These are phyloP conservation scores for Cercis canadensis DNA, from an alignment of 306 rosid genomes.

Conservation along the genomic window DNA sequence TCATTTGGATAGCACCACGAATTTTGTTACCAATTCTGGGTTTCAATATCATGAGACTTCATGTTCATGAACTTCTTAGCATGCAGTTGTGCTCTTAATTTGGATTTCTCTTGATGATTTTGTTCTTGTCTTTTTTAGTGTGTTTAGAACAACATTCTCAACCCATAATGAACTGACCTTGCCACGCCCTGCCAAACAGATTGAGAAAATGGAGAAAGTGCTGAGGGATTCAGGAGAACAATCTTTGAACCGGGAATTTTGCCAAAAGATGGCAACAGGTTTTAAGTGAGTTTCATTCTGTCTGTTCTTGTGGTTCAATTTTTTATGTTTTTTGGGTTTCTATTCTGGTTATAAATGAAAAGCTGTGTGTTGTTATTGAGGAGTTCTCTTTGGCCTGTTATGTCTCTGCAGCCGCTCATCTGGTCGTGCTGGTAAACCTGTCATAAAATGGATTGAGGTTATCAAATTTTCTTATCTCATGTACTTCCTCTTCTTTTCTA, in stretches of 20 bases:
- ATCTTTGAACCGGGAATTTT: slow-evolving; percentile 53
- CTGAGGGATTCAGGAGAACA: slow-evolving; percentile 53
- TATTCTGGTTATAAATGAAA: slow-evolving; percentile 7
- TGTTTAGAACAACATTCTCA: neutral
- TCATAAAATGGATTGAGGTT: slow-evolving; percentile 83
- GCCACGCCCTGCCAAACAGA: slow-evolving; percentile 49
- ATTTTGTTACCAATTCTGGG: neutral
- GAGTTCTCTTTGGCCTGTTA: slow-evolving; percentile 35
- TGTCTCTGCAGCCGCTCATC: slow-evolving; percentile 70
- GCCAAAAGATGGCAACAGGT: slow-evolving; percentile 57
- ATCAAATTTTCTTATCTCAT: slow-evolving; percentile 25
- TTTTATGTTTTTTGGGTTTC: neutral
- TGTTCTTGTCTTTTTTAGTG: slow-evolving; percentile 12
- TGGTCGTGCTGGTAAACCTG: slow-evolving; percentile 93
- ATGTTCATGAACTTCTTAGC: neutral
- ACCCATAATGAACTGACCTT: neutral
- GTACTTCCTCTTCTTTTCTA: neutral
- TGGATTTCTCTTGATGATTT: neutral
- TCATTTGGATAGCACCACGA: neutral
- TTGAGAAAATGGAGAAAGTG: slow-evolving; percentile 75
- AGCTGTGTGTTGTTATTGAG: slow-evolving; percentile 29
- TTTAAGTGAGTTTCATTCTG: slow-evolving; percentile 67
- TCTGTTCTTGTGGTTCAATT: slow-evolving; percentile 13
- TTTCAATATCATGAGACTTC: no score
- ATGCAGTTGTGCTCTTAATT: neutral